Conservation (phyloP, 2,329 filamentous ascomycete genomes). For the Fusarium multiceps region DNA sequence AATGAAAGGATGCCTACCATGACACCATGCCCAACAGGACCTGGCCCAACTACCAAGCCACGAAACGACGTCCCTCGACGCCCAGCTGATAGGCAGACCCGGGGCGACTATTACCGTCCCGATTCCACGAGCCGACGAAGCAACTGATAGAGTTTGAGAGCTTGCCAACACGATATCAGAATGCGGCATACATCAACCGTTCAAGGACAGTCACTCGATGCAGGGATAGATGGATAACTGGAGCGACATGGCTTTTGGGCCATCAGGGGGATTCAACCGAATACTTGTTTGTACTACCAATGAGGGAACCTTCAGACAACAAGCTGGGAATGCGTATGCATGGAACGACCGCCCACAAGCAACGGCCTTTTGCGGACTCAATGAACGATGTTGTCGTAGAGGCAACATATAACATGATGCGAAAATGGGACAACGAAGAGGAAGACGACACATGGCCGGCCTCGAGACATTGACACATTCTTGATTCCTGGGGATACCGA, state of each 20-base stretch:
- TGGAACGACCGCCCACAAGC: not conserved
- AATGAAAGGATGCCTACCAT: too few relatives aligned
- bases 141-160: constrained; percentile 1
- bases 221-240: too few relatives aligned
- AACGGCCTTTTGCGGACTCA: too few relatives aligned
- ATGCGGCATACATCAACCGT: not conserved
- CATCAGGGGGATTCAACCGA: rapidly evolving
- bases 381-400: too few relatives aligned
- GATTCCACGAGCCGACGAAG: constrained; percentile 1
- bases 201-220: too few relatives aligned
- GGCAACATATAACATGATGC: not conserved
- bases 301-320: not conserved
- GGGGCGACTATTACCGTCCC: rapidly evolving
- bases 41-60: not conserved
- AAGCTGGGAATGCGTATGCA: not conserved
- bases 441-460: not conserved
- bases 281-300: not conserved
- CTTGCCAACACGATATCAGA: constrained; percentile 1
- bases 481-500: not conserved
- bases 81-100: rapidly evolving
- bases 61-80: too few relatives aligned
- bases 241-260: not conserved
- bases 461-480: rapidly evolving
- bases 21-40: not conserved
- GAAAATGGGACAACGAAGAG: not conserved